These are phyloP conservation scores for Ziziphus jujuba DNA, from an alignment of 306 rosid genomes.

Conservation along the genomic window DNA sequence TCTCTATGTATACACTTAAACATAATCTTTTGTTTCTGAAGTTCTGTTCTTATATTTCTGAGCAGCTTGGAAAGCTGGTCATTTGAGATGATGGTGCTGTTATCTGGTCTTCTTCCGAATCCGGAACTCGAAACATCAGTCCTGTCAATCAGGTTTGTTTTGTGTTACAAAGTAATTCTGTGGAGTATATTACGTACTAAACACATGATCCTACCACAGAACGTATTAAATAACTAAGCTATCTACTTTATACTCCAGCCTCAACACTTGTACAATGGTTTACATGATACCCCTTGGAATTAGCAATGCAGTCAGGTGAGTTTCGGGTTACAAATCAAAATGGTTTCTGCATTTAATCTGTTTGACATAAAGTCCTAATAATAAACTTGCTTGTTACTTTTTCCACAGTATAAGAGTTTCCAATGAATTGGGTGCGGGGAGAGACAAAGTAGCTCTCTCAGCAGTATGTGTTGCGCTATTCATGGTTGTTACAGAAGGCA, in stretches of 20 bases:
- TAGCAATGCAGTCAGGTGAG: slow-evolving; percentile 42
- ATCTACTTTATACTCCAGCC: slow-evolving; percentile 21
- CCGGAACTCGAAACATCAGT: slow-evolving; percentile 36
- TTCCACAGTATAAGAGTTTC: slow-evolving; percentile 43
- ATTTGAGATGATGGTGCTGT: slow-evolving; percentile 31
- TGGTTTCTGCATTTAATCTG: not conserved
- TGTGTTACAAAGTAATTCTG: not conserved
- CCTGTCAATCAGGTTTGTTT: slow-evolving; percentile 27
- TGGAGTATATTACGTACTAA: not conserved
- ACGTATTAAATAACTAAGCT: not conserved
- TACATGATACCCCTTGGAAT: slow-evolving; percentile 53
- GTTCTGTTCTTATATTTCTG: not conserved
- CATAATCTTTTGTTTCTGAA: not conserved
- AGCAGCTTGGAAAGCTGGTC: slow-evolving; percentile 33
- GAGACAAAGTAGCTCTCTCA: slow-evolving; percentile 28
- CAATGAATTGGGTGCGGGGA: slow-evolving; percentile 45
- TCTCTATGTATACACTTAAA: not conserved
- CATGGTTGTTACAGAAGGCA: slow-evolving; percentile 33
- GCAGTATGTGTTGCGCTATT: slow-evolving; percentile 29
- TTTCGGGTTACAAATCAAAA: not conserved
- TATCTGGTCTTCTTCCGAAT: slow-evolving; percentile 36
- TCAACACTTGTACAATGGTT: slow-evolving; percentile 38
- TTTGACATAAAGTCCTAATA: not conserved
- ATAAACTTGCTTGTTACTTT: not conserved
- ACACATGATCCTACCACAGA: not conserved